phyloP scores from a whole-genome alignment of 2,329 filamentous ascomycete species.

The Cercospora zeina region DNA sequence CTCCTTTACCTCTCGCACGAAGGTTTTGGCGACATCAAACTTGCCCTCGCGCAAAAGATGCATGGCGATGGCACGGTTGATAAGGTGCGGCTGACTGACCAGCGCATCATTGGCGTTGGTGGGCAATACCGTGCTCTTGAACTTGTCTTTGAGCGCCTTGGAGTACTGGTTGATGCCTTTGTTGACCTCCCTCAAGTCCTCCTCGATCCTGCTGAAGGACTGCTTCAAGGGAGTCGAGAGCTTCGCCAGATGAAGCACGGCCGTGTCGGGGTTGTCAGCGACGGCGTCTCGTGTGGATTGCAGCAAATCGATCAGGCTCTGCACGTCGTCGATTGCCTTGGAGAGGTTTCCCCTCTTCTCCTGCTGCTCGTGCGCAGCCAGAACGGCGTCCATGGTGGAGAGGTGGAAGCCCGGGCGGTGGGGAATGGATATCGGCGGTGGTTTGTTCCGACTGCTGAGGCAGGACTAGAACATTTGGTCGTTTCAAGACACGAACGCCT shows the following conservation, averaged over 20 bases:
- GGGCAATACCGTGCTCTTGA: constrained; percentile 67
- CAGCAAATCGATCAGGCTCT: constrained; percentile 77
- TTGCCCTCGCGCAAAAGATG: constrained; percentile 92
- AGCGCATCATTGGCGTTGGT: constrained; percentile 80
- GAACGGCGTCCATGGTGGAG: constrained; percentile 60
- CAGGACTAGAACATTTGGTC: not conserved
- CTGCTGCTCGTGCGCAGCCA: constrained; percentile 73
- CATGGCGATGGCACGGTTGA: constrained; percentile 95
- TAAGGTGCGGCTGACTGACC: constrained; percentile 69
- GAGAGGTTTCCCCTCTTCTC: constrained; percentile 68
- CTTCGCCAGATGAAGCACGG: constrained; percentile 74
- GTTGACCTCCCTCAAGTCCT: constrained; percentile 79
- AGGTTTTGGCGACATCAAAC: constrained; percentile 82
- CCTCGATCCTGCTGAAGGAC: constrained; percentile 75
- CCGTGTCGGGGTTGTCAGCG: constrained; percentile 67
- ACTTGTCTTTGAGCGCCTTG: constrained; percentile 79
- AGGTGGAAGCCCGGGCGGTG: not conserved
- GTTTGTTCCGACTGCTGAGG: not conserved
- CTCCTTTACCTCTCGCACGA: constrained; percentile 64
- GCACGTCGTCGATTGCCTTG: constrained; percentile 74
- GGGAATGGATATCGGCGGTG: not conserved
- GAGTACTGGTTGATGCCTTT: constrained; percentile 79
- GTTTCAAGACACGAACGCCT: not conserved
- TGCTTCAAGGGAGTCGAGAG: constrained; percentile 83
- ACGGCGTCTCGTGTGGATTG: constrained; percentile 72